Evolutionary conservation across 495 filamentous ascomycete genomes (phyloP), one percentile per base, ranked within the genome.

Genomic region (Lasiosphaeris hirsuta): DNA sequence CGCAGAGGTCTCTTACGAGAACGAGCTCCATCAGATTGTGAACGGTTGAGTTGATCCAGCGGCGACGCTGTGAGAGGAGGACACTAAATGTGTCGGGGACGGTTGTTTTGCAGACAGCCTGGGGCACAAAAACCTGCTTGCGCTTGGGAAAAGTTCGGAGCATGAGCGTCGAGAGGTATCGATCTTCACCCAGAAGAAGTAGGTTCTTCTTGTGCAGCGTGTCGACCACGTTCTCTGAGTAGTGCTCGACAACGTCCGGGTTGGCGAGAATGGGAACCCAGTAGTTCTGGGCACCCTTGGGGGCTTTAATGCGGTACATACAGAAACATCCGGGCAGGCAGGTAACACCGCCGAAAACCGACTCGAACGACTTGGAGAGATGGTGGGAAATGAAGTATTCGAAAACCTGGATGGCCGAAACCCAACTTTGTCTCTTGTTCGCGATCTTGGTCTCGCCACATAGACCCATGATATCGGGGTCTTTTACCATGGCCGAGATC

Each of bases 351-450:
- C 95, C 95, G 68, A 99, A 99, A 53, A 96, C 88, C 6, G 93
- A 96, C 71, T 99, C 95, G 75, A 99, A 99, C 7, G 92, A 90
- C 68, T 99, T 99, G 51, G 90, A 84, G 61, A 95, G 83, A 66
- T 99, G 95, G 69, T 99, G 95, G 3, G 93, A 97, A 72, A 99
- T 92, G 76, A 97, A 99, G 75, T 98, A 97, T 78, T 99, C 95
- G 66, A 99, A 99, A n/a, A 99, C 95, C 76, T 99, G 95, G 67
- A 99, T 99, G 81, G 95, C 95, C 10, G 90, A 89, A 23, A 97
- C 92, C 92, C 93, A 99, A 62, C 84, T 90, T 42, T 87, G 84
- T 15, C 86, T 86, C 73, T 99, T 99, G 79, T 99, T 99, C 59
- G 95, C 94, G 72, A 99, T 99, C 81, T 97, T 99, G 17, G 95